Base-by-base conservation (phyloP, 2,329 filamentous ascomycete genomes). In the Chalara sp. region DNA sequence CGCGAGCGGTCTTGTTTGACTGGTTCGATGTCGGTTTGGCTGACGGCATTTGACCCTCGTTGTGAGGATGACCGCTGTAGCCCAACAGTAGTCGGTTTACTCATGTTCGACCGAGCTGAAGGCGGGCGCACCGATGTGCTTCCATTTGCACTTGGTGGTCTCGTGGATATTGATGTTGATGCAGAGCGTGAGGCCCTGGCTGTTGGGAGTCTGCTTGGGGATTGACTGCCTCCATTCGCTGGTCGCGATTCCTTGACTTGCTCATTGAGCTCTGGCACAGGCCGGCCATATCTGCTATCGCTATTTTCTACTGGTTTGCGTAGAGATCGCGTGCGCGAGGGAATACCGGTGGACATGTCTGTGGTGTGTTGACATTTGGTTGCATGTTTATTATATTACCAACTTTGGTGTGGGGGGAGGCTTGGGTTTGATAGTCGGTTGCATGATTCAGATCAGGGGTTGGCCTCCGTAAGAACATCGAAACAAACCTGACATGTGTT, bases 161-260 rank as follows among this genome's bases (percentile, higher is more conserved):
- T 47, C 32, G 48, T 52, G 29, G 56, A 50, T 46, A 57, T 54
- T 11, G 55, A 52, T 21, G 21, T 21, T 13, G 56, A 52, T 30
- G 49, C 51, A 13, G 54, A 59, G 48, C 62, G 53, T 11, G 60
- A 55, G 3, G 42, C 46, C 30, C 58, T 58, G 49, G 59, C 62
- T 41, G 63, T 55, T 8, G 64, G 64, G 31, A 67, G 56, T 51
- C 63, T 58, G 56, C 62, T 65, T 37, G 64, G 63, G 44, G 63
- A 65, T 49, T 60, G 58, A 51, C 49, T 57, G 6, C 29, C 51
- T 30, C 53, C 56, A 32, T 55, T 52, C 44, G 49, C 37, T 11
- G 49, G 41, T 37, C 50, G 47, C 6, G 32, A 37, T 21, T 42
- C 28, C 35, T 42, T 28, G 6, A 48, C 13, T 13, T n/a, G 31